Conservation (phyloP, 1,284 basidiomycete genomes). For the Papiliotrema nemorosa region DNA sequence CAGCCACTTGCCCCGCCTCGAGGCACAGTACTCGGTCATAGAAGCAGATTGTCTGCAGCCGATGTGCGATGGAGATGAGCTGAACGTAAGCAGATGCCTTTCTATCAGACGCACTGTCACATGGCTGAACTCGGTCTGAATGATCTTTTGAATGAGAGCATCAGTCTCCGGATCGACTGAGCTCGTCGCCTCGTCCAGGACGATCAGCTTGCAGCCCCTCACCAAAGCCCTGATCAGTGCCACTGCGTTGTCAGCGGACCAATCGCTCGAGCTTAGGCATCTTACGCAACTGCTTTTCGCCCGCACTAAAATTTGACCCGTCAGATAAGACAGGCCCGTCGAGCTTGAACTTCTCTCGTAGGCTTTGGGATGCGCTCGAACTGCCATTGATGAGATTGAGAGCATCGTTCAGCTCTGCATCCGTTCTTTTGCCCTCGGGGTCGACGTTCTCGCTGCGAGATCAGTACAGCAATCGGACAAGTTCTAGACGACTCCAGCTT, state of each 20-base stretch:
- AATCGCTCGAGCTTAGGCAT: background rate
- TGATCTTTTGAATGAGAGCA: slow-evolving; percentile 67
- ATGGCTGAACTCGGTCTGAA: slow-evolving; percentile 62
- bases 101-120: slow-evolving; percentile 21
- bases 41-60: slow-evolving; percentile 64
- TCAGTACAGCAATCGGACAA: too few species aligned
- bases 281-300: slow-evolving; percentile 42
- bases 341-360: slow-evolving; percentile 62
- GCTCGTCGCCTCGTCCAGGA: slow-evolving; percentile 54
- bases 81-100: slow-evolving; percentile 12
- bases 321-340: slow-evolving; percentile 48
- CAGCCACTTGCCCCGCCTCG: slow-evolving; percentile 35
- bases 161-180: slow-evolving; percentile 76
- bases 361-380: slow-evolving; percentile 39
- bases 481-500: too few species aligned
- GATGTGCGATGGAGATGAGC: slow-evolving; percentile 68
- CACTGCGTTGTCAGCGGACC: slow-evolving; percentile 39
- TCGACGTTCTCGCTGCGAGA: slow-evolving; percentile 25
- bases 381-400: slow-evolving; percentile 53
- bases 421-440: slow-evolving; percentile 48
- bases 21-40: slow-evolving; percentile 46
- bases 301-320: slow-evolving; percentile 54
- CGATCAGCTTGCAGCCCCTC: slow-evolving; percentile 64
- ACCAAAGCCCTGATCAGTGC: slow-evolving; percentile 67
- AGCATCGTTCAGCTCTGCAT: slow-evolving; percentile 54